These are phyloP conservation scores for Pichia sp. DNA, from an alignment of 1,139 yeast species.

Conservation along the genomic window DNA sequence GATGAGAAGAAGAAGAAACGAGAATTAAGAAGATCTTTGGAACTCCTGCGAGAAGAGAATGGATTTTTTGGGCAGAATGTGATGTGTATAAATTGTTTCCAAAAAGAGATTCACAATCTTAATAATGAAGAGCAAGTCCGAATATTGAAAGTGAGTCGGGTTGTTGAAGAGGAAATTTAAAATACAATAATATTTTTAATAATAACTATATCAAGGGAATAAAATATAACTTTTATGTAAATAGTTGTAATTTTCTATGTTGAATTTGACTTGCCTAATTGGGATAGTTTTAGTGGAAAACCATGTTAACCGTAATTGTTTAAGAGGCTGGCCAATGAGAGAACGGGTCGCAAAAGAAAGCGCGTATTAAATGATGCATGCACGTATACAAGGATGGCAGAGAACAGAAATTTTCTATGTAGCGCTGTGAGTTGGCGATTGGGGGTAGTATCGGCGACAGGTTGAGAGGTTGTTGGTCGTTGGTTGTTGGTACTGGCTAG, in stretches of 20 bases:
- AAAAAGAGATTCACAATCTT: slow-evolving; percentile 1
- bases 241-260: too few relatives aligned
- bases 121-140: not conserved
- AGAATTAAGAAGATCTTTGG: slow-evolving; percentile 1
- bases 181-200: not conserved
- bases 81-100: slow-evolving; percentile 12
- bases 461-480: not conserved
- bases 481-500: too few relatives aligned
- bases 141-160: not conserved
- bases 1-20: not conserved
- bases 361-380: not conserved
- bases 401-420: too few relatives aligned
- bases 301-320: not conserved
- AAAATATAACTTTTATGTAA: not conserved
- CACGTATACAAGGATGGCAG: too few relatives aligned
- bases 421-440: not conserved
- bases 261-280: not conserved
- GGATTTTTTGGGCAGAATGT: slow-evolving; percentile 10
- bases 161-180: slow-evolving; percentile 4
- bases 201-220: not conserved
- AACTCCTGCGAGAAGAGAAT: slow-evolving; percentile 5
- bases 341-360: not conserved
- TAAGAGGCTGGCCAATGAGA: slow-evolving; percentile 6
- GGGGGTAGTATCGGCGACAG: slow-evolving; percentile 1
- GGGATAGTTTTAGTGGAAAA: not conserved